Evolutionary conservation across 495 filamentous ascomycete species (phyloP).

Genomic region (Aspergillus avenaceus): DNA sequence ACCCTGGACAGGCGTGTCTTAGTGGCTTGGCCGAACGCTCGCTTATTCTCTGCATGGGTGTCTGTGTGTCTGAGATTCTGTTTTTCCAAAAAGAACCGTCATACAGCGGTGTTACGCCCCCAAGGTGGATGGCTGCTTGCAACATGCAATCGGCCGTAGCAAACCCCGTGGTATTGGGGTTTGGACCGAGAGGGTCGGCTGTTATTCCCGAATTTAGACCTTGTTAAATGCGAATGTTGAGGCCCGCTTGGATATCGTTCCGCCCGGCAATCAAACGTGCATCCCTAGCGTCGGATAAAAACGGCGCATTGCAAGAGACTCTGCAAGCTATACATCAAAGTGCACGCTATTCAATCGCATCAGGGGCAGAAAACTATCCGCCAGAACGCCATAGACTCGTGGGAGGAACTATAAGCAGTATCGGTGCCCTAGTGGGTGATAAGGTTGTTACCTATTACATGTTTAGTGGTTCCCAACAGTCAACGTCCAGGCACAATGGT

Average conservation of each 20-base stretch:
- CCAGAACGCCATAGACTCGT: not conserved
- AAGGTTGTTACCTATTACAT: slow-evolving; percentile 18
- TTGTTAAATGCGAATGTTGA: not conserved
- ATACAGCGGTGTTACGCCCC: not conserved
- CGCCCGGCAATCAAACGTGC: not conserved
- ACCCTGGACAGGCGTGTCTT: not conserved
- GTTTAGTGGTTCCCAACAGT: slow-evolving; percentile 6
- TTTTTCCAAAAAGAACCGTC: not conserved
- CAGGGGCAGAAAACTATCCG: slow-evolving; percentile 3
- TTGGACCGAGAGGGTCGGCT: not conserved
- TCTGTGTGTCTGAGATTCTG: not conserved
- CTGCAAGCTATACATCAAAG: not conserved
- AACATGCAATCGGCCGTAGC: not conserved
- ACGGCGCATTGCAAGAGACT: slow-evolving; percentile 6
- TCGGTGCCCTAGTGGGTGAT: slow-evolving; percentile 7
- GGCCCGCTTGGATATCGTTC: not conserved
- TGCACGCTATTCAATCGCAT: not conserved
- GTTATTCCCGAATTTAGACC: not conserved
- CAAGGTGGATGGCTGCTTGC: too few relatives aligned
- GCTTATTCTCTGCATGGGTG: not conserved
- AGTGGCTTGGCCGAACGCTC: not conserved
- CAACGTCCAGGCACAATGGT: slow-evolving; percentile 7
- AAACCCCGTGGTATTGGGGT: not conserved
- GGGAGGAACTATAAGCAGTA: not conserved
- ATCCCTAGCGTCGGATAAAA: not conserved